A percentile compares a stretch with the other conserved stretches of the same genome.
phyloP scores from a whole-genome alignment of 345 rosid species.

The Rhodomyrtus tomentosa region DNA sequence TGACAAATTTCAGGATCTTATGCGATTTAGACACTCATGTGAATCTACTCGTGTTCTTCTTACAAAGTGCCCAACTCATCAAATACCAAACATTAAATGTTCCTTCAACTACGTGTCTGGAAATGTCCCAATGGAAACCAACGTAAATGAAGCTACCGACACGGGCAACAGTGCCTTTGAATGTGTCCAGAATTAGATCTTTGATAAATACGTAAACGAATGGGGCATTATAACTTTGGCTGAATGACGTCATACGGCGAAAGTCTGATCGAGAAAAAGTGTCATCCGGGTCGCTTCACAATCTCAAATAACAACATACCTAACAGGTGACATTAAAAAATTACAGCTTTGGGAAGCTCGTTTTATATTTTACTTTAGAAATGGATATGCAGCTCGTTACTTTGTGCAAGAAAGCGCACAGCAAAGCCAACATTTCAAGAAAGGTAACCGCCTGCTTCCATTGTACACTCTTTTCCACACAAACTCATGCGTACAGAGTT shows the following conservation, averaged over 20 bases:
- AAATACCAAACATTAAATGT: background rate
- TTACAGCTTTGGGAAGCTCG: background rate
- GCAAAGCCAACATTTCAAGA: background rate
- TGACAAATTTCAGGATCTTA: too few species aligned
- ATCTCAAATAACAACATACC: background rate
- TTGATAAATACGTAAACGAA: too few species aligned
- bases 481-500: background rate
- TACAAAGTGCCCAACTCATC: background rate
- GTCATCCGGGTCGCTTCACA: too few species aligned
- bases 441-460: background rate
- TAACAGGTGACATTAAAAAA: background rate
- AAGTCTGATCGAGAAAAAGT: too few species aligned
- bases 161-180: too few species aligned
- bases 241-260: too few species aligned
- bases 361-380: background rate
- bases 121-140: too few species aligned
- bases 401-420: background rate
- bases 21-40: too few species aligned
- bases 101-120: background rate
- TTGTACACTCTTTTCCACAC: background rate
- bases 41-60: too few species aligned
- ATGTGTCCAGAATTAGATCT: too few species aligned
- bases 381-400: background rate
- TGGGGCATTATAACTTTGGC: too few species aligned
- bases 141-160: too few species aligned